Base-by-base conservation (phyloP, 495 filamentous ascomycete genomes). In the Penicillium silybi region DNA sequence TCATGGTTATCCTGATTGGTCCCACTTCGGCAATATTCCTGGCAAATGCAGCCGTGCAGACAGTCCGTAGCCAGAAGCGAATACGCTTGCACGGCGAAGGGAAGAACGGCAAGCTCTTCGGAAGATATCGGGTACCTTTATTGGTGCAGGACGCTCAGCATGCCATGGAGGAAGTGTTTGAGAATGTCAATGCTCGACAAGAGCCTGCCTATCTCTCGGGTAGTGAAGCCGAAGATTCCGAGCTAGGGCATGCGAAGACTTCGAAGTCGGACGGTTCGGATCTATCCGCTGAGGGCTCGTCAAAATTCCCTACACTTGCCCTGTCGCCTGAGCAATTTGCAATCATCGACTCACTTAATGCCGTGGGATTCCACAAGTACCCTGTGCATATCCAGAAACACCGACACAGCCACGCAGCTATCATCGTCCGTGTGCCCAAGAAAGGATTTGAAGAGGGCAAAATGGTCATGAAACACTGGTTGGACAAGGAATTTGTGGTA, bases 391-490 rank as follows among this genome's bases (percentile, higher is more conserved):
- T 98, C 37, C 89, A 95, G 42, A 85, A 90, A 2, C 79, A 80
- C 38, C 64, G 75, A 26, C 91, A 96, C 61, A 87, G 77, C 41
- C 93, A 98, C 65, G 93, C 92, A 0, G 92, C 92, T 1, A 95
- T 98, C 46, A 87, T 98, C 59, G 82, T 92, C 25, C 78, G 93
- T 46, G 78, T 64, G 53, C 73, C 82, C 16, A 82, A 80, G 64
- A 63, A 73, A 48, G 72, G 63, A 7, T 93, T 88, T 56, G 71
- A 74, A 4, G 92, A 97, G 69, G 93, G 92, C 3, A 80, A 78
- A 61, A 65, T 88, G 23, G 90, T 96, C 26, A 70, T 92, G 41
- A 75, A 76, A 56, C 92, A 98, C 70, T 98, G 88, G 88, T 65
- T 89, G 4, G 77, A 85, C 26, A 77, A 84, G 41, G 84, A 83